Evolutionary conservation across 1,284 basidiomycete species (phyloP).

Genomic region (Ganoderma resinaceum): DNA sequence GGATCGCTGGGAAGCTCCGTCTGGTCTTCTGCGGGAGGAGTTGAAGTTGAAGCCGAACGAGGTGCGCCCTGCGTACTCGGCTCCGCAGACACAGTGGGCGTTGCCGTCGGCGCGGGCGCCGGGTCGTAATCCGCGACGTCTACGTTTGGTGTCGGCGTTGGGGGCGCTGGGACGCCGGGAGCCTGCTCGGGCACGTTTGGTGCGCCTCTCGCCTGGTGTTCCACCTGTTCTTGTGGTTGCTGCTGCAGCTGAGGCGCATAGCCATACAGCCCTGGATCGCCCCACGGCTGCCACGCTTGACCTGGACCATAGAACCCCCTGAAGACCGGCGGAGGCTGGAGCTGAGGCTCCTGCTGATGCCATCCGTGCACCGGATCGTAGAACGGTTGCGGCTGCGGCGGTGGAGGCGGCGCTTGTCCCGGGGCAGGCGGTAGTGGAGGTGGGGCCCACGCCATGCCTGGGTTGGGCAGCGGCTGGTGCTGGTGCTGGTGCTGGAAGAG

Average conservation of each 20-base stretch:
- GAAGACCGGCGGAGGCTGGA: constrained; percentile 43
- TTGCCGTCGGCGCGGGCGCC: constrained; percentile 10
- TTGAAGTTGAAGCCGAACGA: background rate
- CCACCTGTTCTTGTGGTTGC: background rate
- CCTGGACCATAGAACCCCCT: constrained; percentile 68
- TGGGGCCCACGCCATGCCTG: constrained; percentile 21
- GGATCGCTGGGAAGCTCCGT: constrained; percentile 8
- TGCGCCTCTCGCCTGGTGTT: background rate
- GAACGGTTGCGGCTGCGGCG: constrained; percentile 30
- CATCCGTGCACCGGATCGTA: constrained; percentile 37
- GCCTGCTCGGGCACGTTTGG: constrained; percentile 27
- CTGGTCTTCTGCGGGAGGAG: background rate
- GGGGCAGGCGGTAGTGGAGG: constrained; percentile 7
- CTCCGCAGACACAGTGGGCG: constrained; percentile 9
- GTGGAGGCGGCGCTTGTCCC: constrained; percentile 32
- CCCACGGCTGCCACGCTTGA: constrained; percentile 71
- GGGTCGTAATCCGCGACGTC: background rate
- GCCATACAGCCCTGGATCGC: constrained; percentile 44
- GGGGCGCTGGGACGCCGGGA: constrained; percentile 11
- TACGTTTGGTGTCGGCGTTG: constrained; percentile 3
- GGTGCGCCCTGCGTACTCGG: background rate
- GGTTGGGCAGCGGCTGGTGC: constrained; percentile 21
- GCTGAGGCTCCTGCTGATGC: constrained; percentile 36
- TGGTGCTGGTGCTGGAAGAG: constrained; percentile 24
- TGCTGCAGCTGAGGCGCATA: constrained; percentile 5